These are phyloP conservation scores for Paracorniculantispora psalliotae DNA, from an alignment of 2,329 filamentous ascomycete genomes.

Conservation along the genomic window DNA sequence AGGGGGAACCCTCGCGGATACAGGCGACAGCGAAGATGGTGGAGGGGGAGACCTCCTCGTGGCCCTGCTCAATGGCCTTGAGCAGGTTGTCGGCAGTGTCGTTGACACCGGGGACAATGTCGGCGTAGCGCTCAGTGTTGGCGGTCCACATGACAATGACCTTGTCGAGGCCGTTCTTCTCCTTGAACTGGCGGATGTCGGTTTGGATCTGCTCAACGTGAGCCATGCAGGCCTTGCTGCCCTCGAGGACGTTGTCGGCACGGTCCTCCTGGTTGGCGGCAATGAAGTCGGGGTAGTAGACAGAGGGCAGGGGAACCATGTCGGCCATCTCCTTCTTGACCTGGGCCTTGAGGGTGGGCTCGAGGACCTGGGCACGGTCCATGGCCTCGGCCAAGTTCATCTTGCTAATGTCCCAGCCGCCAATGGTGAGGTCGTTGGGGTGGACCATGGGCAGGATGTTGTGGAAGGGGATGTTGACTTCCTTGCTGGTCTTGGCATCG, in stretches of 20 bases:
- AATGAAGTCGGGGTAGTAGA: conserved; percentile 99
- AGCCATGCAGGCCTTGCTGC: conserved; percentile 75
- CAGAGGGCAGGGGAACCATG: conserved; percentile 84
- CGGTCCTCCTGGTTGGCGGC: conserved; percentile 96
- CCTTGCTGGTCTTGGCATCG: conserved; percentile 74
- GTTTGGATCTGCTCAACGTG: conserved; percentile 91
- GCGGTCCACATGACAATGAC: conserved; percentile 98
- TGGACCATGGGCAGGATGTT: conserved; percentile 94
- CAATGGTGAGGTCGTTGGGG: conserved; percentile 90
- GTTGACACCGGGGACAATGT: conserved; percentile 83
- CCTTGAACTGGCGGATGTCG: conserved; percentile 94
- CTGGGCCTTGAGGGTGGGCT: conserved; percentile 85
- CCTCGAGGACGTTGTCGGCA: conserved; percentile 83
- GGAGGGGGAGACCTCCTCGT: conserved; percentile 89
- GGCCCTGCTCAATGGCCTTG: conserved; percentile 77
- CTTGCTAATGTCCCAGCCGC: conserved; percentile 95
- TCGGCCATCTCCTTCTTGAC: conserved; percentile 89
- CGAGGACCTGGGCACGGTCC: conserved; percentile 92
- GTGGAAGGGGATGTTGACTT: conserved; percentile 95
- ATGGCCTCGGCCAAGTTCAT: conserved; percentile 87
- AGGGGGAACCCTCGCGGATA: conserved; percentile 83
- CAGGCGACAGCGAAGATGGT: conserved; percentile 94
- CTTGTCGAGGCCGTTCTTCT: conserved; percentile 79
- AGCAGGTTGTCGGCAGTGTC: conserved; percentile 94
- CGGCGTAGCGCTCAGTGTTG: conserved; percentile 96